Conservation (phyloP, 2,329 filamentous ascomycete species). For the Diaporthe sp. region DNA sequence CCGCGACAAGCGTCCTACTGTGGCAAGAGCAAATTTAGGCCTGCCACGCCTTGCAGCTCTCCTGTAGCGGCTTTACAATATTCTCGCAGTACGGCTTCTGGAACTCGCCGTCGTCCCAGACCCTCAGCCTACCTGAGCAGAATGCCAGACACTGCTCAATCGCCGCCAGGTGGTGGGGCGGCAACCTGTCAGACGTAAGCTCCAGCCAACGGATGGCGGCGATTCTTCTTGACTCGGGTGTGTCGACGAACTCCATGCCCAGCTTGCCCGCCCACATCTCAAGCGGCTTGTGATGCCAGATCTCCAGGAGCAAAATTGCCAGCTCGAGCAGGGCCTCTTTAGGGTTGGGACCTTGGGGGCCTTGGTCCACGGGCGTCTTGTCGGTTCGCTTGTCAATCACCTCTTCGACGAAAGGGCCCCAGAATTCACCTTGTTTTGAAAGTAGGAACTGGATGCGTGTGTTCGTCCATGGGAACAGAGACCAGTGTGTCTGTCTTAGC, state of each 20-base stretch:
- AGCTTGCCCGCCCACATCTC: neutral
- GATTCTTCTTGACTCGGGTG: neutral
- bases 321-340: neutral
- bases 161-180: neutral
- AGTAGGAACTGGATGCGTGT: neutral
- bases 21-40: no score
- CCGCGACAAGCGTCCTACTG: no score
- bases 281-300: constrained; percentile 1
- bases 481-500: constrained; percentile 2
- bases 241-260: neutral
- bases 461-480: neutral
- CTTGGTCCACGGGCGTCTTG: neutral
- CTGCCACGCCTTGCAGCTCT: neutral
- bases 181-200: neutral
- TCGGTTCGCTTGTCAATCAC: neutral
- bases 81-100: constrained; percentile 6
- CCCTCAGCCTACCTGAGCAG: constrained; percentile 1
- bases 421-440: neutral
- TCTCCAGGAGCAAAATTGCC: neutral
- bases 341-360: neutral
- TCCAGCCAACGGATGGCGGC: constrained; percentile 7
- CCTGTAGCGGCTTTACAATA: neutral
- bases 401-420: neutral
- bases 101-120: constrained; percentile 2
- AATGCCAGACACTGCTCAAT: neutral